phyloP scores from a whole-genome alignment of 2,329 filamentous ascomycete genomes.

The Xylariaceae sp. region DNA sequence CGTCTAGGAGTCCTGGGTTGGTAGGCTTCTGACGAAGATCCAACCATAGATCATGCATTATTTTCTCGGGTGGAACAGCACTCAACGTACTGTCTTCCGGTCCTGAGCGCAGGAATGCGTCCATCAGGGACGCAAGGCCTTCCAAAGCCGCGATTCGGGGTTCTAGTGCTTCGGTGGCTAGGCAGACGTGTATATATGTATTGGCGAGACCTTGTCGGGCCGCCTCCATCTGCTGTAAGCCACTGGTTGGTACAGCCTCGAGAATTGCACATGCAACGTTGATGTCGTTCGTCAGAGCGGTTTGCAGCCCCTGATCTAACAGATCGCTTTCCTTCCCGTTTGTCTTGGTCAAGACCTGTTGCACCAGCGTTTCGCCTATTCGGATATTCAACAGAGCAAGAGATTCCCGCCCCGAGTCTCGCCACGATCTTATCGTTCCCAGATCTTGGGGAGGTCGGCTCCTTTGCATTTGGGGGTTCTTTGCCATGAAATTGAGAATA shows the following conservation, averaged over 20 bases:
- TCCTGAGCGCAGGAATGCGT: slow-evolving; percentile 35
- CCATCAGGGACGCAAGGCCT: slow-evolving; percentile 45
- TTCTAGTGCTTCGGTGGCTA: slow-evolving; percentile 39
- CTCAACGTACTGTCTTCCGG: slow-evolving; percentile 19
- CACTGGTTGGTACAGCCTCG: slow-evolving; percentile 35
- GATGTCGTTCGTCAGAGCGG: slow-evolving; percentile 37
- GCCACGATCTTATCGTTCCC: background rate
- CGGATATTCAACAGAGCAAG: slow-evolving; percentile 27
- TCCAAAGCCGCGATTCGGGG: slow-evolving; percentile 45
- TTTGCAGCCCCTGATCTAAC: slow-evolving; percentile 34
- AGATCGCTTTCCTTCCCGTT: slow-evolving; percentile 17
- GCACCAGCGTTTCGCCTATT: slow-evolving; percentile 31
- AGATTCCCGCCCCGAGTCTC: slow-evolving; percentile 4
- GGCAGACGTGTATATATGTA: slow-evolving; percentile 43
- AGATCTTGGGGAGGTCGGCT: background rate
- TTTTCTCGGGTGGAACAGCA: slow-evolving; percentile 33
- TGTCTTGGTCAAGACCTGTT: slow-evolving; percentile 28
- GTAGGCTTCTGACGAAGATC: slow-evolving; percentile 37
- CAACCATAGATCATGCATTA: slow-evolving; percentile 41
- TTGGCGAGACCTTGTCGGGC: slow-evolving; percentile 36
- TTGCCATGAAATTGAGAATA: slow-evolving; percentile 28
- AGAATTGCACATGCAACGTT: slow-evolving; percentile 42
- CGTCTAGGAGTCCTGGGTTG: slow-evolving; percentile 48
- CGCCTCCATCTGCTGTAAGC: slow-evolving; percentile 22
- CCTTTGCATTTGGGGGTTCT: background rate